phyloP scores from a whole-genome alignment of 164 flowering plant genomes.

The Echeveria elegans region DNA sequence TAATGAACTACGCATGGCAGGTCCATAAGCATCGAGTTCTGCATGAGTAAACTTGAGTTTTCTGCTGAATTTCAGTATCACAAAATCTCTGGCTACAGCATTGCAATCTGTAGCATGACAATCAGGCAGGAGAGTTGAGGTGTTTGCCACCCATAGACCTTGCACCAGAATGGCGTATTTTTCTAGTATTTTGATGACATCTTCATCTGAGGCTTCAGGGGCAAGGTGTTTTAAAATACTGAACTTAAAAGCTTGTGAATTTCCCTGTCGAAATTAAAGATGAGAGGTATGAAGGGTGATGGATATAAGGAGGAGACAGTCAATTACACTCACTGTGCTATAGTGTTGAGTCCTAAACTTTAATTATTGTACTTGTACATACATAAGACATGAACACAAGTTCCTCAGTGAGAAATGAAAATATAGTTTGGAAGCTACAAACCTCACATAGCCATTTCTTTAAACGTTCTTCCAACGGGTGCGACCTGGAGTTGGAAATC shows the following conservation, averaged over 20 bases:
- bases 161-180: slow-evolving; percentile 48
- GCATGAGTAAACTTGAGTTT: slow-evolving; percentile 18
- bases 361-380: too few relatives aligned
- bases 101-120: slow-evolving; percentile 7
- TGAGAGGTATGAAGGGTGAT: not conserved
- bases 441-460: slow-evolving; percentile 53
- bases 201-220: slow-evolving; percentile 44
- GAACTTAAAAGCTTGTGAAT: slow-evolving; percentile 39
- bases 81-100: slow-evolving; percentile 40
- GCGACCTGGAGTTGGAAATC: slow-evolving; percentile 14
- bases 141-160: slow-evolving; percentile 71
- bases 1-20: slow-evolving; percentile 10
- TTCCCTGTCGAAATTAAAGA: slow-evolving; percentile 29
- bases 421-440: slow-evolving; percentile 19
- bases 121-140: slow-evolving; percentile 16
- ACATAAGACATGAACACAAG: not conserved
- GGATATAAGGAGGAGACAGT: not conserved
- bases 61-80: slow-evolving; percentile 50
- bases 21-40: slow-evolving; percentile 16
- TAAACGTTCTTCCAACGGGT: slow-evolving; percentile 60
- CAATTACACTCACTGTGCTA: not conserved
- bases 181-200: slow-evolving; percentile 37
- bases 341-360: too few relatives aligned
- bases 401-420: not conserved
- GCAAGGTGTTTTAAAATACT: slow-evolving; percentile 52